These are phyloP conservation scores for Carex cristatella DNA, from an alignment of 176 grass and related monocot genomes.

Conservation along the genomic window DNA sequence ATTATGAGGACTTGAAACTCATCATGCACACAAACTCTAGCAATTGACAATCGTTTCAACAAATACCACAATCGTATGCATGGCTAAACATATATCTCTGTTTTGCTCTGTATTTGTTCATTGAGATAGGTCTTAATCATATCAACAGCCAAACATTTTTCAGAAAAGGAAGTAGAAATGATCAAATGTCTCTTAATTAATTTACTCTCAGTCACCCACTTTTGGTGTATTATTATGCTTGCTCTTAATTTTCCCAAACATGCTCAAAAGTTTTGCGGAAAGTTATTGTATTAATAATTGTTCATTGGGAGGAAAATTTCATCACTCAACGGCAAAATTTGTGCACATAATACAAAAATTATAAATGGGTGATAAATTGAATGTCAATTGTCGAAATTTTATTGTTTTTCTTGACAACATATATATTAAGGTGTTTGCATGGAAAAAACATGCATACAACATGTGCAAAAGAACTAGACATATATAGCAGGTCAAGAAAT, in stretches of 20 bases:
- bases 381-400: neutral
- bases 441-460: neutral
- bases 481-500: neutral
- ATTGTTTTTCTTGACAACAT: neutral
- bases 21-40: neutral
- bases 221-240: neutral
- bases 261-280: neutral
- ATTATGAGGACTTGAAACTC: neutral
- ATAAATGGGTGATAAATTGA: neutral
- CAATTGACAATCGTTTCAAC: neutral
- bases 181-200: neutral
- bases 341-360: neutral
- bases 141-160: neutral
- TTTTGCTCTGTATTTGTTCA: neutral
- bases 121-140: neutral
- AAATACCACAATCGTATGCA: neutral
- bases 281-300: neutral
- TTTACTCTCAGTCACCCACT: neutral
- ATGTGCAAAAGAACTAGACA: neutral
- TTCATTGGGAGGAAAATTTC: neutral
- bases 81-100: neutral
- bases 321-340: neutral
- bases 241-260: neutral
- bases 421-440: neutral
- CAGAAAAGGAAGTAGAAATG: neutral